Evolutionary conservation across 2,329 filamentous ascomycete species (phyloP), one percentile per base, ranked within the genome.

Genomic region (Neofusicoccum cordaticola): DNA sequence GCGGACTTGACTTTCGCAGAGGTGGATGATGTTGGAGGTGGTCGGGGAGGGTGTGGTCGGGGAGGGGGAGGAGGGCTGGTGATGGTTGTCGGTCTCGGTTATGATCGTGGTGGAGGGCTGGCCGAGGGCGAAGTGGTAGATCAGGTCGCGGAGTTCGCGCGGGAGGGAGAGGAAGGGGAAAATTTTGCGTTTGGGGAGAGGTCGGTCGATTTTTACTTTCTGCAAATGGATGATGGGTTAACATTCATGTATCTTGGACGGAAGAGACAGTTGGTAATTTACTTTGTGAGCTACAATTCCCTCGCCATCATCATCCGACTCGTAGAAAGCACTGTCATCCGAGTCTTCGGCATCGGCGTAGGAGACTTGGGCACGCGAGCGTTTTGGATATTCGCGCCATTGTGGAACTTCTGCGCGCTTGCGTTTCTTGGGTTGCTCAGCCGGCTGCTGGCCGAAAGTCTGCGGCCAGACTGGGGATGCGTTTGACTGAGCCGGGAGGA

Each of bases 61-160:
- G 1, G 12, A 39, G 4, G 35, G 22, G 22, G 22, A 22, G 22
- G 22, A 22, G 22, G 22, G 22, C 22, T 22, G 22, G 2, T 22
- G 22, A 0, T 22, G 22, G 22, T 22, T 22, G 22, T 22, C 0
- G 22, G 22, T 22, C 22, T 22, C 22, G 22, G 22, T 22, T 22
- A 22, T 52, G 5, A 58, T 67, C 53, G 68, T 72, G 17, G 77
- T 52, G 7, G 67, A 65, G 6, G 68, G 65, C 15, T 71, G 68
- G 15, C 69, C 68, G 2, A 52, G 67, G n/a, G 73, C 69, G 2
- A 71, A 71, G 8, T 76, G 67, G 50, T 39, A 39, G 35, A 39
- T 39, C 7, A 9, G 35, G 35, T 39, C 35, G 35, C 35, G 35
- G 35, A 39, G 35, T 39, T 39, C 35, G 35, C 35, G 35, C 35